Evolutionary conservation across 1,139 yeast species (phyloP).

Genomic region (Yamadazyma jaroonii): DNA sequence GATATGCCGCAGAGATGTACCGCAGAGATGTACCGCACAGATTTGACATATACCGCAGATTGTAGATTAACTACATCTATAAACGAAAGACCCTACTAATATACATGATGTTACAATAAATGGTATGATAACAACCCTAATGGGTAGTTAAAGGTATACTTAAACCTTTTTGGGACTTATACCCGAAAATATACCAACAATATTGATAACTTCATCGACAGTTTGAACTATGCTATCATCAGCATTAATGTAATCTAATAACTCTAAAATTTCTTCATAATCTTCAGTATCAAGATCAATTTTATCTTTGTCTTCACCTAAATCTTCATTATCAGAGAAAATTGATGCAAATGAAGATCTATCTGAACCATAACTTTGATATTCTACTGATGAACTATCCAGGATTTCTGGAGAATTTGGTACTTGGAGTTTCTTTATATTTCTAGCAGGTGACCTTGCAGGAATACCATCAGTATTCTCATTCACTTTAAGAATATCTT

Average conservation of each 20-base stretch:
- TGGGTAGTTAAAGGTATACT: neutral
- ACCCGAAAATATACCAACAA: conserved; percentile 17
- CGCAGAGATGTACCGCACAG: too few relatives aligned
- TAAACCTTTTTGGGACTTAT: neutral
- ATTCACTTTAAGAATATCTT: neutral
- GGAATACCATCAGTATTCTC: conserved; percentile 11
- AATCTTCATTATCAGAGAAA: conserved; percentile 10
- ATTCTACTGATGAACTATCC: conserved; percentile 15
- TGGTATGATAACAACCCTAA: too few relatives aligned
- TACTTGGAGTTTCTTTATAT: conserved; percentile 2
- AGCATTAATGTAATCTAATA: conserved; percentile 6
- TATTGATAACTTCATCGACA: conserved; percentile 23
- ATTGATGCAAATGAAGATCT: conserved; percentile 14
- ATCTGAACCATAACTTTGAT: conserved; percentile 11
- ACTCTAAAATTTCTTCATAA: conserved; percentile 15
- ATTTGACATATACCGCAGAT: too few relatives aligned
- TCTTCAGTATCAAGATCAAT: conserved; percentile 12
- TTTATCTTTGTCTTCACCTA: conserved; percentile 1
- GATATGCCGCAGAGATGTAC: too few relatives aligned
- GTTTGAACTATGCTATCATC: conserved; percentile 13
- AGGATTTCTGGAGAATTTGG: conserved; percentile 14
- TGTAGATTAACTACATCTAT: too few relatives aligned
- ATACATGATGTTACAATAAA: too few relatives aligned
- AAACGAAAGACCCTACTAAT: neutral
- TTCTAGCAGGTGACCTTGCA: conserved; percentile 19